Evolutionary conservation across 139 green algal genomes (phyloP).

Genomic region (Mesotaenium endlicherianum): DNA sequence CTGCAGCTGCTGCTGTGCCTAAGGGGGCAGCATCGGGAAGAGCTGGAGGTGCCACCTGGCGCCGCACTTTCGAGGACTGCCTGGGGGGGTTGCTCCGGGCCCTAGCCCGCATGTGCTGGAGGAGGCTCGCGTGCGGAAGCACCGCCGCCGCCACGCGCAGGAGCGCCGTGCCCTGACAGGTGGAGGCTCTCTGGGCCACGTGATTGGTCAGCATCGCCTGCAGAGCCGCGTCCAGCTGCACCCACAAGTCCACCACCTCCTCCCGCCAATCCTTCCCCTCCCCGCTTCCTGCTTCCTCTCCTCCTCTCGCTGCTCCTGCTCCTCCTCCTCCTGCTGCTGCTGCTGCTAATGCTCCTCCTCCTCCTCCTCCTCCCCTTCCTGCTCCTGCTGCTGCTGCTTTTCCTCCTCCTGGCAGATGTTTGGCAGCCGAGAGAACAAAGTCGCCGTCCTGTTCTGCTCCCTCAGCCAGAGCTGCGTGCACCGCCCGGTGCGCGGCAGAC

Average conservation of each 20-base stretch:
- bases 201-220: conserved; percentile 25
- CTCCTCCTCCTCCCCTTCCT: neutral
- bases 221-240: neutral
- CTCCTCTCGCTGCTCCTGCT: no score
- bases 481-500: neutral
- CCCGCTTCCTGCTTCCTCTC: neutral
- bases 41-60: no score
- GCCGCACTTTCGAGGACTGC: neutral
- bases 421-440: neutral
- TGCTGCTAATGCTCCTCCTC: no score
- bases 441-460: neutral
- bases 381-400: no score
- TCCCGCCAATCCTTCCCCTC: neutral
- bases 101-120: conserved; percentile 1
- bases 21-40: no score
- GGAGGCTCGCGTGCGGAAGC: neutral
- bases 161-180: neutral
- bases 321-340: no score
- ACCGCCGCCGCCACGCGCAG: neutral
- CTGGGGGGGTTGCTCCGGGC: neutral
- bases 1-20: no score
- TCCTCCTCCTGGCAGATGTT: neutral
- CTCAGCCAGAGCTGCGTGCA: neutral
- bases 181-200: conserved; percentile 16
- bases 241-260: neutral